Percentiles rank a stretch among this genome's conserved stretches.
phyloP scores from a whole-genome alignment of 352 stramenopile genomes.

The Lagenidium giganteum region DNA sequence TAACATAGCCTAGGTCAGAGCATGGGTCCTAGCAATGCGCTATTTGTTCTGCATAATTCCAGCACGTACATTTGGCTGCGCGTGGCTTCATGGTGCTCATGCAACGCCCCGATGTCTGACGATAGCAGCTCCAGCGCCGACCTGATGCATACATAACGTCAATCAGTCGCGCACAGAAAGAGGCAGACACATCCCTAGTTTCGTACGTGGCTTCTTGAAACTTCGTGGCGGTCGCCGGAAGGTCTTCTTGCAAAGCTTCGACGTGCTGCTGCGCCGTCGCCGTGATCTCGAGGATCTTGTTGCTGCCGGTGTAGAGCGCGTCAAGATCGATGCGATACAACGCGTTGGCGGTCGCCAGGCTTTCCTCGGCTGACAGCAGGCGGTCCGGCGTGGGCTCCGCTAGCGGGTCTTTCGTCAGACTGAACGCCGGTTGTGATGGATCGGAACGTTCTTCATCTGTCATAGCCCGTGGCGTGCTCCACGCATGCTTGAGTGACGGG shows the following conservation, averaged over 20 bases:
- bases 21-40: no score
- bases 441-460: not conserved
- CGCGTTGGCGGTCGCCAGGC: constrained; percentile 29
- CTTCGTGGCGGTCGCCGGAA: constrained; percentile 27
- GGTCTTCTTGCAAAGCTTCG: constrained; percentile 38
- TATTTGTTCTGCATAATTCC: no score
- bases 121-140: constrained; percentile 31
- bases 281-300: constrained; percentile 64
- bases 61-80: constrained; percentile 36
- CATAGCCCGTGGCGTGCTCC: constrained; percentile 40
- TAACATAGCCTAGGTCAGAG: not conserved
- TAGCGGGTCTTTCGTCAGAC: not conserved
- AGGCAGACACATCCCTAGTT: constrained; percentile 20
- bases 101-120: constrained; percentile 33
- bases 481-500: constrained; percentile 33
- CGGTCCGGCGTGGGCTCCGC: constrained; percentile 22
- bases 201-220: no score
- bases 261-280: constrained; percentile 42
- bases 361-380: constrained; percentile 40
- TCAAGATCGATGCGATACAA: constrained; percentile 50
- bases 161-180: not conserved
- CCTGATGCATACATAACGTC: constrained; percentile 12
- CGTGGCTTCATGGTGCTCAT: constrained; percentile 29
- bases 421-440: no score
- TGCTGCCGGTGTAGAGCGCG: constrained; percentile 27